Base-by-base conservation (phyloP, 2,329 filamentous ascomycete species). In the Penicillium oxalicum region DNA sequence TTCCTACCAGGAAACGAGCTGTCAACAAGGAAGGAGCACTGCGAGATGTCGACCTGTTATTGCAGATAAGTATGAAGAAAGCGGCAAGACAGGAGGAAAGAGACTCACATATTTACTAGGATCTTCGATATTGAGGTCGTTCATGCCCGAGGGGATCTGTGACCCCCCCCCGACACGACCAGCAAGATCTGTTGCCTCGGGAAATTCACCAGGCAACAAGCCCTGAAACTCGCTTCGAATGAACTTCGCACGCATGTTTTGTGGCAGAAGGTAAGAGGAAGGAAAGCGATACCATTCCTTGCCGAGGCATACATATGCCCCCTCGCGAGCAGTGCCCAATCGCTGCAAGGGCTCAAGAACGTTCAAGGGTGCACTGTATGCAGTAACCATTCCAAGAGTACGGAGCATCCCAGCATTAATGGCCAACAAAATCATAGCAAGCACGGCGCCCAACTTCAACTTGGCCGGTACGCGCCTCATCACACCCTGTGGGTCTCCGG, bases 211-310 rank as follows among this genome's bases (percentile, higher is more conserved):
- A 0, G 93, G 93, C 4, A 98, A 74, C 13, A 98, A 75, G 2
- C 93, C 93, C 7, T 80, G 79, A 68, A 98, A 98, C 56, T 93
- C 89, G 59, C 88, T 95, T 56, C 86, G 88, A 59, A 98, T 75
- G 62, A 96, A 98, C 59, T 93, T 95, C 59, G 88, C 86, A 55
- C 81, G 84, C 74, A 93, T 87, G 43, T 82, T 80, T n/a, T 83
- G 75, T 0, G 93, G 91, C 3, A 98, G 76, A 65, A 93, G 90
- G 73, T 90, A 97, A 0, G 91, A 94, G 0, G 87, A 91, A 1
- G 93, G 91, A 65, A 96, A 97, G 33, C 93, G 87, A 68, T 98
- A 96, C 93, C 93, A 98, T 66, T 98, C 93, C 66, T 97, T 98
- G 27, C 88, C 90, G 35, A 95, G 80, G 67, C 93, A 98, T 2